Evolutionary conservation across 2,329 filamentous ascomycete species (phyloP), one percentile per base, ranked within the genome.

Genomic region (Alternaria gaisen): DNA sequence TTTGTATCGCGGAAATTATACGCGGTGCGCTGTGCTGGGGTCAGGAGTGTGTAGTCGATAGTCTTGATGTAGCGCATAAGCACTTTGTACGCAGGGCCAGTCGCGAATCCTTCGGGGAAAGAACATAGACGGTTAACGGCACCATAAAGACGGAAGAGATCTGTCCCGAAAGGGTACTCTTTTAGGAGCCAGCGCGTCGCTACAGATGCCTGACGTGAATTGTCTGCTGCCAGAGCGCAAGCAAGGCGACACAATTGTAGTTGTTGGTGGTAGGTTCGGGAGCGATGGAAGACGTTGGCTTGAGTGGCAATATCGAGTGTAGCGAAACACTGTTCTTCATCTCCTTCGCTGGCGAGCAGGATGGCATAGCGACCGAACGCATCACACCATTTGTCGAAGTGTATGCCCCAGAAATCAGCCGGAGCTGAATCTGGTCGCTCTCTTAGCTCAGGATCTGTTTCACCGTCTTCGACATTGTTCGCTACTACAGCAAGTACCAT

Each of bases 1-100:
- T 69, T 70, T 12, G 69, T 68, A 32, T 64, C 55, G 20, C 71
- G 72, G 63, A 81, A 81, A n/a, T 77, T 78, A 65, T 78, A 80
- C 48, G 67, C 74, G 1, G 81, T 69, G 14, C 85, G 82, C 26
- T 83, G 80, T 14, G 84, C 80, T 14, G 85, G 82, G 3, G 83
- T 81, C 3, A 90, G 82, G 3, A 91, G 83, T 5, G 83, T 81
- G 64, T 86, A 90, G 77, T 99, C 95, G 82, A 97, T 91, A 4
- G 89, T 88, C 77, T 97, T 96, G 79, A 99, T 92, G 79, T 97
- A 93, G 5, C 95, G 89, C 59, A 97, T 84, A 71, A 98, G 89
- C 74, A 92, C 97, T 77, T 98, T 98, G 78, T 97, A 93, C 20
- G 90, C 90, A 0, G 92, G 90, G 0, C 92, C 91, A 3, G 90